Percentiles rank a stretch among this genome's conserved stretches.
phyloP scores from a whole-genome alignment of 768 basidiomycete genomes.

The Trichaptum fuscoviolaceum region DNA sequence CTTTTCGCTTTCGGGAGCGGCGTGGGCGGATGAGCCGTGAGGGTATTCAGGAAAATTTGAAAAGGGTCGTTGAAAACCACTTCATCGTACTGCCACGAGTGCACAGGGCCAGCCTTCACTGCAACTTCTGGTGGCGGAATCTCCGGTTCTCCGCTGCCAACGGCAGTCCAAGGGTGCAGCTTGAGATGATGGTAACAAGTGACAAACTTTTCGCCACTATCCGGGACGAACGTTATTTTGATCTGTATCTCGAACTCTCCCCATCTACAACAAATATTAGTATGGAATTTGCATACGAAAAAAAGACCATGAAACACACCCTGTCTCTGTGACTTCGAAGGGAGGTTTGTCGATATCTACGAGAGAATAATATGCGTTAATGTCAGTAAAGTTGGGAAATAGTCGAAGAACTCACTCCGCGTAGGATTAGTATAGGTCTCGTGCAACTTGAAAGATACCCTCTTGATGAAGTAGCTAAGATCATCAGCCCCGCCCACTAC shows the following conservation, averaged over 20 bases:
- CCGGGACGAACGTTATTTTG: constrained; percentile 80
- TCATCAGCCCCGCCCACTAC: constrained; percentile 89
- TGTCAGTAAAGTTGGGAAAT: constrained; percentile 5
- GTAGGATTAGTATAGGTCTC: constrained; percentile 92
- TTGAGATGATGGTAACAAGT: constrained; percentile 91
- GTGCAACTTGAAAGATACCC: constrained; percentile 95
- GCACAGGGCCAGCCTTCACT: constrained; percentile 69
- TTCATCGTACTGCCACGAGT: constrained; percentile 99
- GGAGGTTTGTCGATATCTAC: constrained; percentile 89
- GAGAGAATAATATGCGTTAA: constrained; percentile 7
- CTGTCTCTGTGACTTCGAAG: constrained; percentile 94
- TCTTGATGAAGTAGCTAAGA: constrained; percentile 85
- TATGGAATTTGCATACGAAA: not conserved
- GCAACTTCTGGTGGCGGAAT: constrained; percentile 65
- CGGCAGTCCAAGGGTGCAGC: constrained; percentile 79
- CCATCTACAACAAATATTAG: constrained; percentile 51
- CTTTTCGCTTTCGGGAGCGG: constrained; percentile 61
- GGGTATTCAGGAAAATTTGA: constrained; percentile 74
- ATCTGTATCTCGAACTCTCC: constrained; percentile 98
- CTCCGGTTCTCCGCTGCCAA: constrained; percentile 47
- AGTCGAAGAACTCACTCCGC: constrained; percentile 57
- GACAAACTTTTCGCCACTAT: constrained; percentile 88
- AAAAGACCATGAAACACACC: constrained; percentile 40
- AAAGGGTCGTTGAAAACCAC: constrained; percentile 94
- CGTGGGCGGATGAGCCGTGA: constrained; percentile 80